Conservation (phyloP, 1,139 yeast species). For the Taiozyma sp. region DNA sequence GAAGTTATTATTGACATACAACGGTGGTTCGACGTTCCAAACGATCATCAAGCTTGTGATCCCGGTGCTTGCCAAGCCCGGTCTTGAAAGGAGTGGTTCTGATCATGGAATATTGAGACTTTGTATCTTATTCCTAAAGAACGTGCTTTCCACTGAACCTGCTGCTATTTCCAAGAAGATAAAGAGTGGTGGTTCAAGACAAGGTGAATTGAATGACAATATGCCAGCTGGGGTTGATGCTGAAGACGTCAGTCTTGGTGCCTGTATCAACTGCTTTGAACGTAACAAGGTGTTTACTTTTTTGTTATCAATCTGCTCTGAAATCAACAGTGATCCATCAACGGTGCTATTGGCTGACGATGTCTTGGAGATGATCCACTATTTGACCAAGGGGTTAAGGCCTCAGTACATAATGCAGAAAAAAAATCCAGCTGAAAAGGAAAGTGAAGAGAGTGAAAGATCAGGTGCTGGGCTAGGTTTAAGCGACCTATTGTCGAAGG, state of each 20-base stretch:
- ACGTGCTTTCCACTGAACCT: conserved; percentile 72
- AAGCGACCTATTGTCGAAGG: conserved; percentile 52
- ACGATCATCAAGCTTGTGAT: conserved; percentile 70
- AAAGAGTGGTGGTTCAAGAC: conserved; percentile 24
- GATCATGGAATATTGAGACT: conserved; percentile 73
- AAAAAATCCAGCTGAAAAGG: not conserved
- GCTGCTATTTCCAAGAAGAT: conserved; percentile 47
- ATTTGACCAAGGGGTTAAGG: conserved; percentile 54
- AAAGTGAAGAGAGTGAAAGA: not conserved
- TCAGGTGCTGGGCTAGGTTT: conserved; percentile 31
- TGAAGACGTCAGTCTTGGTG: conserved; percentile 67
- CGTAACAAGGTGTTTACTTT: conserved; percentile 70
- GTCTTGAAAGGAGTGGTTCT: conserved; percentile 56
- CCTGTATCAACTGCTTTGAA: conserved; percentile 53
- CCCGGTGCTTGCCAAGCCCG: conserved; percentile 53
- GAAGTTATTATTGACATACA: conserved; percentile 53
- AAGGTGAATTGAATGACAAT: conserved; percentile 31
- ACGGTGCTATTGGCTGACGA: conserved; percentile 55
- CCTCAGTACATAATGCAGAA: conserved; percentile 26
- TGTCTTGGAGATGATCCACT: conserved; percentile 66
- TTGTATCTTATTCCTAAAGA: conserved; percentile 70
- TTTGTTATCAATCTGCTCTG: conserved; percentile 61
- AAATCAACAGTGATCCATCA: conserved; percentile 62
- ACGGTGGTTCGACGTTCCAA: conserved; percentile 58
- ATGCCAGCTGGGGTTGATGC: conserved; percentile 51